Base-by-base conservation (phyloP, 768 basidiomycete genomes). In the Dentipellis fragilis region DNA sequence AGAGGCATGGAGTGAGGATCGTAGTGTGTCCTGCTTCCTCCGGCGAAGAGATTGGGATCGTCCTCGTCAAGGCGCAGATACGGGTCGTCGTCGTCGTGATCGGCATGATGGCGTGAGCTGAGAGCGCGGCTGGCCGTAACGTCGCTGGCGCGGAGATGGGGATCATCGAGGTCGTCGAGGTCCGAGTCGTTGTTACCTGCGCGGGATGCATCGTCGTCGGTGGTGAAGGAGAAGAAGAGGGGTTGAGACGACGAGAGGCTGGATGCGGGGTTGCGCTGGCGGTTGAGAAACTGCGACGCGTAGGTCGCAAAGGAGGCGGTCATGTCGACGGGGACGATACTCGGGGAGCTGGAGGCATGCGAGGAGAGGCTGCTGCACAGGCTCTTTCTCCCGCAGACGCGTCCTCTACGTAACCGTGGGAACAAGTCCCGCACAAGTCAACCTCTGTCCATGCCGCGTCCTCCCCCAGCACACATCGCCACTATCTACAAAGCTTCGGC, bases 181-280 rank as follows among this genome's bases (percentile, higher is more conserved):
- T 84, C 80, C 38, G 68, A 68, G 57, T 75, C 72, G 58, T 72
- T 55, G 64, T 74, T 70, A 57, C 76, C 80, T 62, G 72, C 70
- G 67, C 78, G 77, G 57, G 75, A 81, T 2, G 56, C 57, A 54
- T 77, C 85, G 54, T 83, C 77, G 71, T 88, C 86, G 59, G 87
- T 88, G 47, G 84, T 84, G 69, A 91, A 90, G 17, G 89, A 91
- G 76, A 87, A 92, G 76, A 92, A 92, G 68, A 92, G 80, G 54
- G 89, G 89, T 69, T 89, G 87, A 38, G 73, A 75, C 39, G 82
- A 83, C 19, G 81, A 77, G 63, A 79, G 71, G 62, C 77, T 79
- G 38, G 79, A 73, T 56, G 67, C 63, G 29, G 59, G 65, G 54
- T 74, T 72, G 57, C 71, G 76, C 63, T 80, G 82, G 61, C 79